Evolutionary conservation across 2,329 filamentous ascomycete genomes (phyloP).

Genomic region (Alternaria gansuensis): DNA sequence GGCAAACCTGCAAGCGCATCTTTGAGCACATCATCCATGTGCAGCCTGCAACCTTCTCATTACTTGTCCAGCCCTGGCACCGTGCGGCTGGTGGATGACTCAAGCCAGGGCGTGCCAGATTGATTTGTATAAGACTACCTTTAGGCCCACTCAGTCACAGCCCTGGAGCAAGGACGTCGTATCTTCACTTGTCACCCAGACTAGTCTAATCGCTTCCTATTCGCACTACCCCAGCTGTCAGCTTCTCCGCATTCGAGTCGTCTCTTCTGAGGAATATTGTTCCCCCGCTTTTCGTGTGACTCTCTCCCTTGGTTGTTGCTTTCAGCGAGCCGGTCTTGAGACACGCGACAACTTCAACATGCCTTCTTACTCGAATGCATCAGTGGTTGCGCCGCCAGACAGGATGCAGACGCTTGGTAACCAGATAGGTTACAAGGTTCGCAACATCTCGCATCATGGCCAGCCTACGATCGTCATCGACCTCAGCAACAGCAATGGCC

Average conservation of each 20-base stretch:
- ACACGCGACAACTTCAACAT: constrained; percentile 29
- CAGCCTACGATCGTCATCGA: constrained; percentile 57
- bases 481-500: constrained; percentile 48
- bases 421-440: constrained; percentile 48
- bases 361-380: constrained; percentile 33
- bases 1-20: constrained; percentile 27
- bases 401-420: constrained; percentile 45
- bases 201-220: constrained; percentile 2
- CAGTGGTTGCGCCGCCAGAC: constrained; percentile 33
- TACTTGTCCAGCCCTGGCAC: constrained; percentile 3
- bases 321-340: constrained; percentile 16
- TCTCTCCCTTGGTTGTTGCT: constrained; percentile 21
- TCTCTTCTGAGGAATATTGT: constrained; percentile 20
- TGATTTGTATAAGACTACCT: constrained; percentile 32
- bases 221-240: constrained; percentile 17
- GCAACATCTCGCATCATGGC: constrained; percentile 44
- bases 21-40: constrained; percentile 26
- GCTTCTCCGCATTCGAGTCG: constrained; percentile 35
- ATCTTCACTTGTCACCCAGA: constrained; percentile 20
- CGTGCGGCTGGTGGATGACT: constrained; percentile 30
- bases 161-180: constrained; percentile 7
- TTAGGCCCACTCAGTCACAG: constrained; percentile 13
- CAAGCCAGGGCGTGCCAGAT: constrained; percentile 23
- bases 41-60: constrained; percentile 27
- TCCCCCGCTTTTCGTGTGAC: constrained; percentile 20